Base-by-base conservation (phyloP, 192 early-diverging fungal species). In the Entomortierella lignicola region DNA sequence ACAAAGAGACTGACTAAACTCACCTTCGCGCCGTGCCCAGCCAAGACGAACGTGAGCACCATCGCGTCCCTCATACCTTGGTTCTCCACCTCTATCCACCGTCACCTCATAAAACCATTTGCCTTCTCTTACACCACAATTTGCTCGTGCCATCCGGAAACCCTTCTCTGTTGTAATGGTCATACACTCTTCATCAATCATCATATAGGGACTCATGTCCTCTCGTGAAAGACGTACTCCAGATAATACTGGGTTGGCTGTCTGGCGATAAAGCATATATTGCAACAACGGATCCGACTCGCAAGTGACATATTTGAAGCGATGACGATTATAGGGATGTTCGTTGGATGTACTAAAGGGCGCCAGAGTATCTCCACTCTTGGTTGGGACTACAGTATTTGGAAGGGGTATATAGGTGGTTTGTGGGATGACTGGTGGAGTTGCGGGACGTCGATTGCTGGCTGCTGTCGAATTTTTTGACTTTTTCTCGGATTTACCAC, bases 31-130 rank as follows among this genome's bases (percentile, higher is more conserved):
- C 17, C 88, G 63, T 29, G 89, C 85, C 87, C 85, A 89, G 2
- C 91, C 91, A 23, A 92, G 55, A 34, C 91, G 85, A 12, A 92
- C 89, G 71, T 92, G 88, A 7, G 88, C 83, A 15, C 82, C 87
- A 60, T 88, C 84, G 8, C 79, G 71, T 34, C 81, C 56, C 39
- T 82, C 81, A 15, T 70, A 65, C 48, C 73, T 63, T 0, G 72
- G 72, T 53, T 84, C 85, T 6, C 83, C 85, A 25, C 82, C 86
- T 41, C 81, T 60, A 21, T 82, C 72, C 10, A 92, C 72, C 11
- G 77, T 84, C 11, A 85, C 87, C 69, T 92, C 91, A 64, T 86
- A 89, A 63, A 77, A 92, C 88, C 89, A 92, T 26, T 81, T 71
- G 4, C 91, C 91, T 32, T 90, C 86, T 20, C 82, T 74, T 2